Evolutionary conservation across 305 asterid species (phyloP).

Genomic region (Fraxinus floribunda): DNA sequence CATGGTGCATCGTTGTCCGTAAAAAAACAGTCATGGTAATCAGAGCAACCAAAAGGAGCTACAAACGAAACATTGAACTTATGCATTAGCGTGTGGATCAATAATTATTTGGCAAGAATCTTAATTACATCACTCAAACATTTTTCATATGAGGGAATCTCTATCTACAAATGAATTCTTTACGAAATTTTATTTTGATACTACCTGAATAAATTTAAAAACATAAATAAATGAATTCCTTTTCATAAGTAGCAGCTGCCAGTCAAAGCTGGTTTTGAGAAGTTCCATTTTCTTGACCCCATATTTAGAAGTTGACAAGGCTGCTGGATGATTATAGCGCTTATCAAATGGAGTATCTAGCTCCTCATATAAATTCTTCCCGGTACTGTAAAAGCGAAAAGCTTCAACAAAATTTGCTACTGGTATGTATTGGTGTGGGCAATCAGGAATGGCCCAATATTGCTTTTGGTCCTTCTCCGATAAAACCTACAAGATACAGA

Average conservation of each 20-base stretch:
- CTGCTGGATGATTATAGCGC: conserved; percentile 4
- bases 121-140: conserved; percentile 4
- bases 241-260: conserved; percentile 89
- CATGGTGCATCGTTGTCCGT: conserved; percentile 82
- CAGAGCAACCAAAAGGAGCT: conserved; percentile 87
- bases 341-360: not conserved
- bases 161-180: not conserved
- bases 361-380: not conserved
- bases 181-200: conserved; percentile 8
- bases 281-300: conserved; percentile 1
- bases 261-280: conserved; percentile 28
- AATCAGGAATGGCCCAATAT: conserved; percentile 1
- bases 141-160: conserved; percentile 1
- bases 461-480: conserved; percentile 1
- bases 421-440: not conserved
- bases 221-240: conserved; percentile 82
- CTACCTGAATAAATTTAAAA: conserved; percentile 90
- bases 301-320: not conserved
- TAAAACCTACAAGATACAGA: not conserved
- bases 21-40: conserved; percentile 95
- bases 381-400: not conserved
- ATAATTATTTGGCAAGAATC: conserved; percentile 3
- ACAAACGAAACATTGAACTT: conserved; percentile 34
- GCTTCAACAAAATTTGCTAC: conserved; percentile 1
- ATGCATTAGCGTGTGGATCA: conserved; percentile 23